Base-by-base conservation (phyloP, 306 rosid species). In the Vigna nakashimae region DNA sequence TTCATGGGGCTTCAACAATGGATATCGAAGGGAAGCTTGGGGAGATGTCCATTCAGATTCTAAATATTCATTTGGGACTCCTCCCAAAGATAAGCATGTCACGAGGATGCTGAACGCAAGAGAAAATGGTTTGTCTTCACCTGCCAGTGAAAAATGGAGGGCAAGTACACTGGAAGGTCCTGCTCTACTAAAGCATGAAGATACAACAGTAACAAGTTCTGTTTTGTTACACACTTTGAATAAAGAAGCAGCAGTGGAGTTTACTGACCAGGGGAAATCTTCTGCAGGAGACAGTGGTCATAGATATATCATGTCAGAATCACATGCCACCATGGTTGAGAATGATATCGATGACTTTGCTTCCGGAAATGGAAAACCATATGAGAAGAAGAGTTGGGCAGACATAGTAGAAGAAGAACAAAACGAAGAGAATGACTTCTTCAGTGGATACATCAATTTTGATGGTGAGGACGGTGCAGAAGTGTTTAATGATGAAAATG, bases 371-470 rank as follows among this genome's bases (percentile, higher is more conserved):
- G 20, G 17, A 51, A 73, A 83, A 46, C 57, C 76, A 18, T 26
- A 56, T 5, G 58, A 32, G 71, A 88, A 88, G 91, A 95, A 91
- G 80, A 92, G 99, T 49, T 95, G 99, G 99, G 99, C 99, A 65
- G 99, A 95, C 67, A 84, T 92, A 82, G 97, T 70, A 13, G 98
- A 95, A 86, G 99, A 94, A 86, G 98, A 91, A 58, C 96, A 94
- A 85, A 84, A 85, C 74, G 96, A 90, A 75, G 91, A 84, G 34
- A 20, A 77, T 7, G 77, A 65, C 5, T 36, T 86, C 38, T 71
- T 73, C 32, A 32, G 69, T 13, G 84, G 75, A 60, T 69, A 50
- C 56, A 16, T 59, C 64, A 24, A 59, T 57, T 67, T 74, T 63
- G 87, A 52, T 67, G 65, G 73, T 52, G 65, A 69, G 82, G 18